These are phyloP conservation scores for Cupressus sempervirens DNA, from an alignment of 75 land plant genomes.

Conservation along the genomic window DNA sequence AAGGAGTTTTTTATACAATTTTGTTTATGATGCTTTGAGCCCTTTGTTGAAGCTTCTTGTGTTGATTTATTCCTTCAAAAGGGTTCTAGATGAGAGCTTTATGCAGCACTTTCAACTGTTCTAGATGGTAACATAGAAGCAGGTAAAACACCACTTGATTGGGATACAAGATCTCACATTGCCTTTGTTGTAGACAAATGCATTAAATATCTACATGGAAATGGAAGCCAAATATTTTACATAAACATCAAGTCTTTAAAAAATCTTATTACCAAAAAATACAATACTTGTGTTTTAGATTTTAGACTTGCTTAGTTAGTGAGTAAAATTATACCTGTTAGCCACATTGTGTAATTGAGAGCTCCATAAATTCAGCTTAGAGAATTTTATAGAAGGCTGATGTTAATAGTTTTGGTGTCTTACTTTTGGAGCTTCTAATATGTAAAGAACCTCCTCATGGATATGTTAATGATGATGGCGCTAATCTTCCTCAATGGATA, in stretches of 20 bases:
- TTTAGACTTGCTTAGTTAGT: slow-evolving; percentile 54
- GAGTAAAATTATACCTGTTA: slow-evolving; percentile 34
- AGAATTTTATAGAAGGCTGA: slow-evolving; percentile 74
- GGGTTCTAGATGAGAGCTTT: too few species aligned
- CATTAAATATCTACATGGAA: slow-evolving; percentile 62
- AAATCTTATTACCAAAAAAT: slow-evolving; percentile 54
- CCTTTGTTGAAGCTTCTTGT: not conserved
- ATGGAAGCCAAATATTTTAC: slow-evolving; percentile 44
- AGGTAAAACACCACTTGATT: slow-evolving; percentile 65
- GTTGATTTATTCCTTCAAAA: too few species aligned
- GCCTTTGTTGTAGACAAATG: slow-evolving; percentile 75
- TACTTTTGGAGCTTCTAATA: slow-evolving; percentile 75
- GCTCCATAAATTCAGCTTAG: slow-evolving; percentile 80
- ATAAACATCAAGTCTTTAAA: slow-evolving; percentile 90
- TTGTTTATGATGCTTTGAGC: too few species aligned
- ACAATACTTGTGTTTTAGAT: slow-evolving; percentile 66
- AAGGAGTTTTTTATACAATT: too few species aligned
- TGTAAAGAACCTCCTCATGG: slow-evolving; percentile 61
- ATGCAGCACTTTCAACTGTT: slow-evolving; percentile 7
- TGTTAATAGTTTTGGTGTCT: slow-evolving; percentile 83
- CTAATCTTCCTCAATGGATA: slow-evolving; percentile 83
- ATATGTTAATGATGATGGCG: slow-evolving; percentile 59
- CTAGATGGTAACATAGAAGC: slow-evolving; percentile 71
- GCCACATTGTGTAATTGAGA: slow-evolving; percentile 59
- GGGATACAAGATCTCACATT: slow-evolving; percentile 61